Evolutionary conservation across 805 yeast species (phyloP).

Genomic region (Ogataea dorogensis): DNA sequence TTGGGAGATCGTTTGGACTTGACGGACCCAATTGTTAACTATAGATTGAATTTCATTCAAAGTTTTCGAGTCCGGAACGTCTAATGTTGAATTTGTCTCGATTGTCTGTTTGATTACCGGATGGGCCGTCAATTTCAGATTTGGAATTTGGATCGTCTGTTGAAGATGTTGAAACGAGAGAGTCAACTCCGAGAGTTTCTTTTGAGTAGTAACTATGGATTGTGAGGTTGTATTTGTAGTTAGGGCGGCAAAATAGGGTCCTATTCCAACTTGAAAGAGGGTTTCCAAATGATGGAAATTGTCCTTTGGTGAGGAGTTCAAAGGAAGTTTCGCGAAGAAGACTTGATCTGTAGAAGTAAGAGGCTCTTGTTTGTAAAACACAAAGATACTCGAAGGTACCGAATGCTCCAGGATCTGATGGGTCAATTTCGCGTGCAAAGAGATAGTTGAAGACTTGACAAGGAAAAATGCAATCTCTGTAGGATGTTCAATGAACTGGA

Average conservation of each 20-base stretch:
- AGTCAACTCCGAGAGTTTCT: slow-evolving; percentile 66
- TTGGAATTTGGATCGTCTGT: slow-evolving; percentile 67
- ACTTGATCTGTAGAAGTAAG: slow-evolving; percentile 8
- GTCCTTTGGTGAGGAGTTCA: slow-evolving; percentile 10
- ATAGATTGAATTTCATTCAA: slow-evolving; percentile 67
- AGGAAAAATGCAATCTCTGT: too few relatives aligned
- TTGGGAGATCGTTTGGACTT: slow-evolving; percentile 55
- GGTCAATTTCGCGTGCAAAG: too few relatives aligned
- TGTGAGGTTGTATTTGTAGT: slow-evolving; percentile 27
- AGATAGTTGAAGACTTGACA: too few relatives aligned
- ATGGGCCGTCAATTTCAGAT: slow-evolving; percentile 52
- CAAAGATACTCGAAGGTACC: too few relatives aligned
- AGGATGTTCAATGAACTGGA: too few relatives aligned
- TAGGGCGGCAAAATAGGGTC: slow-evolving; percentile 65
- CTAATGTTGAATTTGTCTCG: slow-evolving; percentile 19
- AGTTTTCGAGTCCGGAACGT: slow-evolving; percentile 54
- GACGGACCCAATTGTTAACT: slow-evolving; percentile 73
- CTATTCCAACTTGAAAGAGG: slow-evolving; percentile 60
- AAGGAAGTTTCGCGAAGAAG: slow-evolving; percentile 8
- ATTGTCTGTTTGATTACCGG: slow-evolving; percentile 45
- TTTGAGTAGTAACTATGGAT: slow-evolving; percentile 48
- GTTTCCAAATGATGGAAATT: slow-evolving; percentile 50
- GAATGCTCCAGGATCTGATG: too few relatives aligned
- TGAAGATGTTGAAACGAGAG: slow-evolving; percentile 65
- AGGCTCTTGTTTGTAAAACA: slow-evolving; percentile 13